Evolutionary conservation across 2,329 filamentous ascomycete genomes (phyloP), one percentile per base, ranked within the genome.

Genomic region (Clarireedia sp.): DNA sequence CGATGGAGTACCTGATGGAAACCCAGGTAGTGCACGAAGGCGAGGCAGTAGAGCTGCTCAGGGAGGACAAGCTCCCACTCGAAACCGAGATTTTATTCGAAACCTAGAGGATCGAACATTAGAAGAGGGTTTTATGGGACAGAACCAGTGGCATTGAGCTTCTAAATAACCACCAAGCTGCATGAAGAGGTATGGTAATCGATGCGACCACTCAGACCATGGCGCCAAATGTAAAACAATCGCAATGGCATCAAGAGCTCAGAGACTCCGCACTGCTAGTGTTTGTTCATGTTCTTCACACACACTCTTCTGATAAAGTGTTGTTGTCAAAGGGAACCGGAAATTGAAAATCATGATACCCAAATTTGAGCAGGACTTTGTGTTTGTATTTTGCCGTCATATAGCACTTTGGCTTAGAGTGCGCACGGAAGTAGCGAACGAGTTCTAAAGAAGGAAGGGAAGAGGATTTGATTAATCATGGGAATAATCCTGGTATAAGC

Each of bases 21-120:
- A 69, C 67, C 77, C 47, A 70, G 74, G 54, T 70, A 80, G 74
- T 71, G 78, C 86, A 29, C 82, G 87, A 43, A 81, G 90, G 66
- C 81, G 91, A 69, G 87, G 88, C 45, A 92, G 89, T 68, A 80
- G 90, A 55, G 79, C 81, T 46, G 81, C 84, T 62, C 79, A 81
- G 67, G 74, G 78, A 44, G 75, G 75, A 63, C 45, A 78, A 78
- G 76, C 75, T 54, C 69, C 73, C 46, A 72, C 77, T 55, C 78
- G 73, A 59, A 86, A 91, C 66, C 79, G 90, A 43, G 92, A 97
- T 68, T 96, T 99, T 68, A 95, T 99, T 65, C 84, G 94, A 54
- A 96, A 88, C 59, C 76, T 99, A 60, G 94, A 99, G 72, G 94
- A 97, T 72, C 82, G 94, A 37, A 96, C 91, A 2, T 75, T 97